Evolutionary conservation across 1,139 yeast species (phyloP).

Genomic region (Nakaseomyces bracarensis): DNA sequence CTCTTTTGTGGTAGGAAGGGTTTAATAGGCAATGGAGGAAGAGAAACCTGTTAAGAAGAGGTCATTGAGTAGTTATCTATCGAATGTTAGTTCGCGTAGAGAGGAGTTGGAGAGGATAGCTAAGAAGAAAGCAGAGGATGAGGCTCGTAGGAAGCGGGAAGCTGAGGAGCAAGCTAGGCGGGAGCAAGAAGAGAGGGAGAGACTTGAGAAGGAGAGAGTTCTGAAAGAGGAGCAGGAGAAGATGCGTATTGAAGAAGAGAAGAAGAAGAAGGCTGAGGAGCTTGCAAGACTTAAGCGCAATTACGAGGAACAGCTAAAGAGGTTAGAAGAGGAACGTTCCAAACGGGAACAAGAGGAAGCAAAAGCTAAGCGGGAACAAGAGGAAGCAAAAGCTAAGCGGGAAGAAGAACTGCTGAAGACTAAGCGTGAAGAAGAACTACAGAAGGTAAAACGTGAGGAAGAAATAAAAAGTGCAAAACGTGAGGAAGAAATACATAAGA

Average conservation of each 20-base stretch:
- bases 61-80: slow-evolving; percentile 32
- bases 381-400: not conserved
- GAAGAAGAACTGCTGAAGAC: too few relatives aligned
- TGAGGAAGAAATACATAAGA: slow-evolving; percentile 6
- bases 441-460: not conserved
- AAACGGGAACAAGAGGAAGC: not conserved
- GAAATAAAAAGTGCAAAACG: slow-evolving; percentile 1
- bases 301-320: not conserved
- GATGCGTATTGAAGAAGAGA: not conserved
- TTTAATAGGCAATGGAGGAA: not conserved
- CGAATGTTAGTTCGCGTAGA: slow-evolving; percentile 29
- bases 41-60: slow-evolving; percentile 21
- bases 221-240: not conserved
- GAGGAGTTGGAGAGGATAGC: slow-evolving; percentile 26
- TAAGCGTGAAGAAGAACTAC: too few relatives aligned
- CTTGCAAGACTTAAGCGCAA: slow-evolving; percentile 1
- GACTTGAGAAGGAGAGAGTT: too few relatives aligned
- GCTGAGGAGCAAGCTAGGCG: not conserved
- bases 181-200: slow-evolving; percentile 3
- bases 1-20: too few relatives aligned
- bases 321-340: slow-evolving; percentile 7
- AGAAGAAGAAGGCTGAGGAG: slow-evolving; percentile 8
- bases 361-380: not conserved
- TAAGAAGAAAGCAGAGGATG: slow-evolving; percentile 9
- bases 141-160: slow-evolving; percentile 6